phyloP scores from a whole-genome alignment of 2,329 filamentous ascomycete species.

The Eutypa lata region DNA sequence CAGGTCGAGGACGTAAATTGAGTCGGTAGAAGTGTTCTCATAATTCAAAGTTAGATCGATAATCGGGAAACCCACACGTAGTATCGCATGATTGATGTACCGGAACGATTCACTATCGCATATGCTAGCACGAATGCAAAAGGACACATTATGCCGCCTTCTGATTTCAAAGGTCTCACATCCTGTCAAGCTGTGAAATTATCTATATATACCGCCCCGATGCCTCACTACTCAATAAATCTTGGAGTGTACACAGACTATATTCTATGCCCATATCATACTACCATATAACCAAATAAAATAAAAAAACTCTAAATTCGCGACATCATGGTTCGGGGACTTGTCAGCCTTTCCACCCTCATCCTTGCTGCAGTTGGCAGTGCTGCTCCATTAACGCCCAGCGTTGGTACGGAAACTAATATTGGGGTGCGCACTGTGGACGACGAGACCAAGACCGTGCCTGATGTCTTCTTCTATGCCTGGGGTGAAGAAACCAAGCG shows the following conservation, averaged over 20 bases:
- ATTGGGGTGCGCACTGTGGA: background rate
- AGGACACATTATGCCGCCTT: no score
- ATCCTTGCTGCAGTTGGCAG: slow-evolving; percentile 1
- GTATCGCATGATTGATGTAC: background rate
- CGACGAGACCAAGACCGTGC: background rate
- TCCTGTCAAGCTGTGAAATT: background rate
- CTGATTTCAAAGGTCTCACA: background rate
- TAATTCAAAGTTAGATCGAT: background rate
- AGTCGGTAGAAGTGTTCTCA: background rate
- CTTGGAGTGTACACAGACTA: background rate
- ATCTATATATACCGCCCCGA: background rate
- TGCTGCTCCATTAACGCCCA: background rate
- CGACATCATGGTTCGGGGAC: background rate
- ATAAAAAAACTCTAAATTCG: background rate
- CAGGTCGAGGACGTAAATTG: background rate
- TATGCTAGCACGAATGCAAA: background rate
- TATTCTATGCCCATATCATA: background rate
- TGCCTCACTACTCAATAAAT: background rate
- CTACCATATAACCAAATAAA: background rate
- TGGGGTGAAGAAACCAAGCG: background rate
- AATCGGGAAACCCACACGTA: background rate
- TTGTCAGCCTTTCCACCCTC: background rate
- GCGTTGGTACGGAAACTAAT: slow-evolving; percentile 1
- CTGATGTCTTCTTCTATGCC: slow-evolving; percentile 2
- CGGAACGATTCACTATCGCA: background rate